Evolutionary conservation across 257 asterid genomes (phyloP).

Genomic region (Plantago elongata): DNA sequence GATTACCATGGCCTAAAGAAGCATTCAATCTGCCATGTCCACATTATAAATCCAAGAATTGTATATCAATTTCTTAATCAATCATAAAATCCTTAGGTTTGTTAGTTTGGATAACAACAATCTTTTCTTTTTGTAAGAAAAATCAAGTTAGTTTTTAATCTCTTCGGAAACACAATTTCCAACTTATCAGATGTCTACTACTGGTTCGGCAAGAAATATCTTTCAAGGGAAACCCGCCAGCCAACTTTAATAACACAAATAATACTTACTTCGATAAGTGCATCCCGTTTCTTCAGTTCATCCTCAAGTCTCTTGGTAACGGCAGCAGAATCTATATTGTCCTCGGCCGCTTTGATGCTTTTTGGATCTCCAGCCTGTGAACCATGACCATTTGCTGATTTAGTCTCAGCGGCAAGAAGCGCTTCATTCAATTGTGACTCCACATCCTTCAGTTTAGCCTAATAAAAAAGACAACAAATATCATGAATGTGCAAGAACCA

Average conservation of each 20-base stretch:
- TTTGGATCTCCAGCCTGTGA: conserved; percentile 41
- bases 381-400: conserved; percentile 42
- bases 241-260: neutral
- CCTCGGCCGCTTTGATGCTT: conserved; percentile 38
- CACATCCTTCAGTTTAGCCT: conserved; percentile 69
- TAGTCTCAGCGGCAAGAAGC: conserved; percentile 42
- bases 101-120: no score
- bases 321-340: conserved; percentile 63
- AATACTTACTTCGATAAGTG: conserved; percentile 85
- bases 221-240: neutral
- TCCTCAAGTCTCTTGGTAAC: conserved; percentile 94
- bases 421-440: conserved; percentile 77
- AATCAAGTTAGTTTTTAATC: no score
- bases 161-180: neutral
- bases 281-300: conserved; percentile 90
- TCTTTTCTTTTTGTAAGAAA: no score
- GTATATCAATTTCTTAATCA: no score
- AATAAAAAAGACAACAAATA: conserved; percentile 20
- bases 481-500: conserved; percentile 13
- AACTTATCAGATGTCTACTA: neutral
- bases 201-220: neutral
- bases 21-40: no score
- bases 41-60: no score
- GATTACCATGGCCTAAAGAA: no score
- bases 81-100: no score